phyloP scores from a whole-genome alignment of 495 filamentous ascomycete genomes.

The Aspergillus incahuasiensis region DNA sequence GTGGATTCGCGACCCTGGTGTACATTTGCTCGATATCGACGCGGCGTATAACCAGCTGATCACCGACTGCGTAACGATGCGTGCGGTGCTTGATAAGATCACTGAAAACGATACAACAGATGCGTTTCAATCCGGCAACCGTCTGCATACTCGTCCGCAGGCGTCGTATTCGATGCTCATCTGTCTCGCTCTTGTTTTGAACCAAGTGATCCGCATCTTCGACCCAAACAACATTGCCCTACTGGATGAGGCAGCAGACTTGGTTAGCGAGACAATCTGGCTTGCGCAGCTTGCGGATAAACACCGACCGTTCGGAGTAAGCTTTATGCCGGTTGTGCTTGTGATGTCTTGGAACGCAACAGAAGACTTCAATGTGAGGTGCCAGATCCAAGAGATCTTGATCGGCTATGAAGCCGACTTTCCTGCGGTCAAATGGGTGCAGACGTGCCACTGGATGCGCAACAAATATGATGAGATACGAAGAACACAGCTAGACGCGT shows the following conservation, averaged over 20 bases:
- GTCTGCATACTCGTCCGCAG: conserved; percentile 19
- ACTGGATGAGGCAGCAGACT: conserved; percentile 9
- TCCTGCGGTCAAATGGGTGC: conserved; percentile 11
- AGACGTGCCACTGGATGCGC: conserved; percentile 7
- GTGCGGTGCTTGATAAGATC: conserved; percentile 4
- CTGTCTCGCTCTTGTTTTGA: conserved; percentile 25
- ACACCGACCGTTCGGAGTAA: conserved; percentile 23
- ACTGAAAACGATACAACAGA: not conserved
- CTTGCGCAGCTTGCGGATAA: conserved; percentile 9
- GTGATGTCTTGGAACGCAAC: conserved; percentile 18
- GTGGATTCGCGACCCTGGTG: conserved; percentile 18
- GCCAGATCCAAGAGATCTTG: conserved; percentile 7
- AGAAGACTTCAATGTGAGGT: conserved; percentile 4
- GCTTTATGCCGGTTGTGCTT: conserved; percentile 19
- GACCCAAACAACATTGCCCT: conserved; percentile 16
- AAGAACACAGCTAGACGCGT: not conserved
- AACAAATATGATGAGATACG: conserved; percentile 1
- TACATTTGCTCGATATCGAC: conserved; percentile 20
- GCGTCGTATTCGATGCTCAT: conserved; percentile 22
- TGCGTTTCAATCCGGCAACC: not conserved
- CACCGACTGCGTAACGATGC: conserved; percentile 13
- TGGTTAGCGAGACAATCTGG: conserved; percentile 20
- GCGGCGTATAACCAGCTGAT: conserved; percentile 16
- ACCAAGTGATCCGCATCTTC: conserved; percentile 25
- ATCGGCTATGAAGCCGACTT: conserved; percentile 17